Conservation (phyloP, 192 early-diverging fungal species). For the Podila clonocystis region DNA sequence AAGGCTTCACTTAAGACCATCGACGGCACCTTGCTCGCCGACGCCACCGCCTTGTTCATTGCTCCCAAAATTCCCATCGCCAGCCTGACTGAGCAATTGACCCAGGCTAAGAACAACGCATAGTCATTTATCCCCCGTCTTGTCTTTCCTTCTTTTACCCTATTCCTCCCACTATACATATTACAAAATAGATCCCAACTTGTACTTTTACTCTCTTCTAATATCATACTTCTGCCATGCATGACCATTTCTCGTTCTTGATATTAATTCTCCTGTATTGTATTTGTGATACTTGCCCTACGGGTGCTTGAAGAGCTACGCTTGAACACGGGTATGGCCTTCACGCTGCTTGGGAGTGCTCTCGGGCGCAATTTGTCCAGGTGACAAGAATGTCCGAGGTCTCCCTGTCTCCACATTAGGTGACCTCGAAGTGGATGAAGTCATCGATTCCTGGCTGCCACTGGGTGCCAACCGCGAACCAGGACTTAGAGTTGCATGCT, state of each 20-base stretch:
- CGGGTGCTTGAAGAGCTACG: too few relatives aligned
- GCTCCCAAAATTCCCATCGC: constrained; percentile 59
- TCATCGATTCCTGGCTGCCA: neutral
- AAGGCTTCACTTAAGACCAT: constrained; percentile 68
- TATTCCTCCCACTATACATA: neutral
- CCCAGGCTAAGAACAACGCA: constrained; percentile 6
- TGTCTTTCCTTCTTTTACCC: neutral
- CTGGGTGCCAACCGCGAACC: neutral
- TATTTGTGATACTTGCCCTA: too few relatives aligned
- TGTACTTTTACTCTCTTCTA: too few relatives aligned
- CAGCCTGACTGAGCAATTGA: constrained; percentile 23
- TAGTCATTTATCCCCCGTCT: neutral
- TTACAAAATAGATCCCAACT: neutral
- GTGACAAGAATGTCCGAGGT: neutral
- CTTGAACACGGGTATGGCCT: neutral
- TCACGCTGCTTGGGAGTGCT: neutral
- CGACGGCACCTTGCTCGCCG: constrained; percentile 66
- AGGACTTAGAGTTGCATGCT: neutral
- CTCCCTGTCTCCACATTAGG: neutral
- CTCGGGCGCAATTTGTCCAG: constrained; percentile 1
- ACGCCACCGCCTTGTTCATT: constrained; percentile 75
- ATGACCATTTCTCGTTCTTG: too few relatives aligned
- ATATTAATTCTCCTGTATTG: too few relatives aligned
- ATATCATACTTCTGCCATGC: too few relatives aligned
- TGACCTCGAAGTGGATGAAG: neutral